A percentile compares a stretch with the other conserved stretches of the same genome.
Conservation (phyloP, 306 rosid genomes). For the Citrullus colocynthis region DNA sequence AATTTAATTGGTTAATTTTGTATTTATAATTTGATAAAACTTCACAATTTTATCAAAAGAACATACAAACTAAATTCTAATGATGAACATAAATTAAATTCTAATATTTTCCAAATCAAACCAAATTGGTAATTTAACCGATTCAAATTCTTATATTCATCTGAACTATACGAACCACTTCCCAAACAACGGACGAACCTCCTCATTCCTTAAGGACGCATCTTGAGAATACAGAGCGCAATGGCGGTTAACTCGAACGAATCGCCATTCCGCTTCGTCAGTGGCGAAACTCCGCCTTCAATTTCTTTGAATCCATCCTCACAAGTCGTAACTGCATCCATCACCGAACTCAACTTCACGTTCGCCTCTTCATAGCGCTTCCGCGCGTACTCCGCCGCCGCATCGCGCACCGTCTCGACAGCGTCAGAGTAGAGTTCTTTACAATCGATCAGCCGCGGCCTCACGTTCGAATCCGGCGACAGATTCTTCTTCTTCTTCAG, state of each 20-base stretch:
- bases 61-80: too few species aligned
- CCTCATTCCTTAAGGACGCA: conserved; percentile 8
- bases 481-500: conserved; percentile 15
- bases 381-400: conserved; percentile 24
- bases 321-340: conserved; percentile 50
- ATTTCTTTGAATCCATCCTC: conserved; percentile 61
- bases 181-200: not conserved
- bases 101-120: too few species aligned
- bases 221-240: conserved; percentile 45
- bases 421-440: conserved; percentile 39
- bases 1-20: too few species aligned
- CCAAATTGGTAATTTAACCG: too few species aligned
- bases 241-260: conserved; percentile 46
- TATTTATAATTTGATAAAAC: too few species aligned
- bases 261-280: conserved; percentile 39
- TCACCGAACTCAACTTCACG: conserved; percentile 29
- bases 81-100: too few species aligned
- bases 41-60: too few species aligned
- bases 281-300: conserved; percentile 26
- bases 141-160: not conserved
- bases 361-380: conserved; percentile 36
- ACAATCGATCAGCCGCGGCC: conserved; percentile 46
- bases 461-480: conserved; percentile 3
- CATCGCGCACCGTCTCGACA: conserved; percentile 20
- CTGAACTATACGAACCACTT: not conserved